Conservation (phyloP, 495 filamentous ascomycete genomes). For the Daldinia concentrica region DNA sequence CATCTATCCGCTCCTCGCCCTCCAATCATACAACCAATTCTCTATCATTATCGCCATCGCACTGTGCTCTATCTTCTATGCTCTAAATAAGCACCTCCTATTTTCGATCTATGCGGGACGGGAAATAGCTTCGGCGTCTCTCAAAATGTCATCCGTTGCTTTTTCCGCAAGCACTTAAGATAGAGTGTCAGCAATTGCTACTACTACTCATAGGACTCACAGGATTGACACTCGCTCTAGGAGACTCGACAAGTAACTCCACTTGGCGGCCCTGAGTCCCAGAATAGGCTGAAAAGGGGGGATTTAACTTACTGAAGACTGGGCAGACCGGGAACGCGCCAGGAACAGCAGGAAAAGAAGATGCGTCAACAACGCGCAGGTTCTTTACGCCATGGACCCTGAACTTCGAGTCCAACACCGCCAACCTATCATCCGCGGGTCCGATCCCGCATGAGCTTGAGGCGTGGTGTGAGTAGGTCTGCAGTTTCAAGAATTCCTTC, state of each 20-base stretch:
- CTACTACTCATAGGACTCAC: not conserved
- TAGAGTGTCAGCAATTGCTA: not conserved
- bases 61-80: too few relatives aligned
- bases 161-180: constrained; percentile 5
- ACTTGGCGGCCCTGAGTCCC: too few relatives aligned
- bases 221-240: not conserved
- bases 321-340: constrained; percentile 69
- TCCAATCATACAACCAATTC: too few relatives aligned
- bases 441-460: constrained; percentile 60
- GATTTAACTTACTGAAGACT: constrained; percentile 57
- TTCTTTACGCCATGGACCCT: constrained; percentile 58
- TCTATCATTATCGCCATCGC: too few relatives aligned
- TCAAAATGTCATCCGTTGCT: constrained; percentile 5
- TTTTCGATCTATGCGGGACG: not conserved
- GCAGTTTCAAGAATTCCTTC: constrained; percentile 56
- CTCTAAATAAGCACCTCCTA: too few relatives aligned
- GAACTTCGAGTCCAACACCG: constrained; percentile 63
- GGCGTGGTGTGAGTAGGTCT: constrained; percentile 64
- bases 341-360: constrained; percentile 61
- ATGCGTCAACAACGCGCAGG: constrained; percentile 66
- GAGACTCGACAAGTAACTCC: not conserved
- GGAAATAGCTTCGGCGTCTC: not conserved
- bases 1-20: too few relatives aligned
- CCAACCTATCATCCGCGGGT: constrained; percentile 56
- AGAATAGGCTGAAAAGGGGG: not conserved